Evolutionary conservation across 139 green algal genomes (phyloP).

Genomic region (Closterium sp.): DNA sequence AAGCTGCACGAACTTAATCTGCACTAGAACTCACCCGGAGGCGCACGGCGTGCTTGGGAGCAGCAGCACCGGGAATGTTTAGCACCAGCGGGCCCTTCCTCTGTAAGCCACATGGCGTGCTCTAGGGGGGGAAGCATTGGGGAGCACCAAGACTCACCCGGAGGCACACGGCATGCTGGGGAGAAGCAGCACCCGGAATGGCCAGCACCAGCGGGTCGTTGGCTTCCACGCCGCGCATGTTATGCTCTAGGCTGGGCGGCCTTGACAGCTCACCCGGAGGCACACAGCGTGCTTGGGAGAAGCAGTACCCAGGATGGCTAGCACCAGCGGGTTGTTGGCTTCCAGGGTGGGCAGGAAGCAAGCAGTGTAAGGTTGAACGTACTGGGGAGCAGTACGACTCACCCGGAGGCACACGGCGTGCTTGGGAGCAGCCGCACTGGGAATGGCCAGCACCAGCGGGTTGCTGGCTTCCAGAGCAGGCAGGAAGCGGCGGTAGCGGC

Average conservation of each 20-base stretch:
- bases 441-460: background rate
- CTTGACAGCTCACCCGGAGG: too few relatives aligned
- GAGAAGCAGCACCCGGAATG: background rate
- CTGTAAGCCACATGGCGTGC: background rate
- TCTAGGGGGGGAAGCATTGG: too few relatives aligned
- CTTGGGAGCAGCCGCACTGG: background rate
- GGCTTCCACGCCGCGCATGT: background rate
- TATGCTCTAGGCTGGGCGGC: too few relatives aligned
- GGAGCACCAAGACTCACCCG: too few relatives aligned
- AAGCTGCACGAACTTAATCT: too few relatives aligned
- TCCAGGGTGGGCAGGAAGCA: background rate
- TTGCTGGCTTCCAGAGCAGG: background rate
- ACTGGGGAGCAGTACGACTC: too few relatives aligned
- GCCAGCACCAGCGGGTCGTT: background rate
- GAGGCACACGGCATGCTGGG: background rate
- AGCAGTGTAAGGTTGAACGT: too few relatives aligned
- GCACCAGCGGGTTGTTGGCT: background rate
- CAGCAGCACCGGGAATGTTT: background rate
- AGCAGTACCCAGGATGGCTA: background rate
- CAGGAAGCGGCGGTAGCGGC: background rate
- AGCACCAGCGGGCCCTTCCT: background rate
- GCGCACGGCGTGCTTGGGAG: background rate
- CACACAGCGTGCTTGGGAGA: background rate
- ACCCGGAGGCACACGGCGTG: background rate
- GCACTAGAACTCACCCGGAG: background rate